Conservation (phyloP, 148 eudicot genomes). For the Vaccinium macrocarpon region DNA sequence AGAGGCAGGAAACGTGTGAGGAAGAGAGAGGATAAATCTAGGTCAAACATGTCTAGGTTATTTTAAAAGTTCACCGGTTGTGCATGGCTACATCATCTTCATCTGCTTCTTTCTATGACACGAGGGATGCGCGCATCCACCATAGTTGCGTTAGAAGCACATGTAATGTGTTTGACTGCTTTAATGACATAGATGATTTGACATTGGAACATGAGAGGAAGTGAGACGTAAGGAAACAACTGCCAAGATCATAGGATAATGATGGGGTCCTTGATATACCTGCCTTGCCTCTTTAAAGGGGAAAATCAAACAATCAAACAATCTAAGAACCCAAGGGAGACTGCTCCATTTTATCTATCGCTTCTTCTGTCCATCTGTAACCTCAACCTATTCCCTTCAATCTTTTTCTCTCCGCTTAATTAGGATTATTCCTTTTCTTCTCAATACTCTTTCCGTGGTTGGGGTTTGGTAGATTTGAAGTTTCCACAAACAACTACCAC, state of each 20-base stretch:
- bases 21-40: neutral
- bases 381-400: neutral
- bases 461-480: constrained; percentile 5
- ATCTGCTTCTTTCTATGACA: neutral
- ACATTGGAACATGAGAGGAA: neutral
- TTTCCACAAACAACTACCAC: neutral
- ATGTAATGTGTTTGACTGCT: neutral
- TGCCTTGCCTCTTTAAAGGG: neutral
- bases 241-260: neutral
- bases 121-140: neutral
- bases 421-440: neutral
- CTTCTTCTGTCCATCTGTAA: neutral
- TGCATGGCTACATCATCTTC: neutral
- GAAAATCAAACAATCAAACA: neutral
- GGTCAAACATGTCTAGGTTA: neutral
- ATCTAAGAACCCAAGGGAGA: neutral
- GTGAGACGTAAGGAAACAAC: neutral
- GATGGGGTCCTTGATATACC: neutral
- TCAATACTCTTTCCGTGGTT: neutral
- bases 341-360: neutral
- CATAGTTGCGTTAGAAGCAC: neutral
- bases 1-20: neutral
- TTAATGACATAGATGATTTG: neutral
- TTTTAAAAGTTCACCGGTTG: neutral
- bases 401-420: neutral